These are phyloP conservation scores for Penicillium alfredii DNA, from an alignment of 495 filamentous ascomycete species.

Conservation along the genomic window DNA sequence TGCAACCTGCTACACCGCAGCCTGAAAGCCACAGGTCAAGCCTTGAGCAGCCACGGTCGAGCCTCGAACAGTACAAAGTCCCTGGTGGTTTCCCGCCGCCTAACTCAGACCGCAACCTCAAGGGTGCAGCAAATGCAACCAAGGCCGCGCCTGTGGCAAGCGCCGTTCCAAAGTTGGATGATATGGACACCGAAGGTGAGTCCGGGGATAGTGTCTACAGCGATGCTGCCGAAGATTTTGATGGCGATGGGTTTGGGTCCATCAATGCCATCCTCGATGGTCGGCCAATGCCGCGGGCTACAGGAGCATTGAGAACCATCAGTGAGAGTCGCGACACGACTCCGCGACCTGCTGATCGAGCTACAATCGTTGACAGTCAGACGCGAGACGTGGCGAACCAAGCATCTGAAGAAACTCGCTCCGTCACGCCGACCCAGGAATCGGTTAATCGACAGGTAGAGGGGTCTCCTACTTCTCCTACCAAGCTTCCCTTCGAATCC, in stretches of 20 bases:
- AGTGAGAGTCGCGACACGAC: slow-evolving; percentile 21
- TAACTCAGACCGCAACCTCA: slow-evolving; percentile 19
- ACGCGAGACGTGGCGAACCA: slow-evolving; percentile 11
- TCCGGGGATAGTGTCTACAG: slow-evolving; percentile 69
- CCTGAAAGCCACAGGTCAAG: slow-evolving; percentile 20
- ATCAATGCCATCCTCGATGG: slow-evolving; percentile 78
- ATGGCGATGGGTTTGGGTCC: slow-evolving; percentile 73
- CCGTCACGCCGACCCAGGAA: slow-evolving; percentile 18
- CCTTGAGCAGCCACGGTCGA: slow-evolving; percentile 34
- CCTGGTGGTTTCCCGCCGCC: slow-evolving; percentile 35
- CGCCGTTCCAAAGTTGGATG: slow-evolving; percentile 13
- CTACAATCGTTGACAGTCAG: slow-evolving; percentile 10
- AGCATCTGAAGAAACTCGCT: slow-evolving; percentile 19
- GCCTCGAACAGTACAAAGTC: slow-evolving; percentile 30
- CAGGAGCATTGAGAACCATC: slow-evolving; percentile 3
- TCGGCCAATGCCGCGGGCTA: slow-evolving; percentile 22
- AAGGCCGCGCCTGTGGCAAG: slow-evolving; percentile 7
- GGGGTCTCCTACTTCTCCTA: slow-evolving; percentile 15
- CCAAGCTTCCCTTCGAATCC: slow-evolving; percentile 16
- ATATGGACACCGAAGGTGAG: slow-evolving; percentile 43
- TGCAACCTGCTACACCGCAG: slow-evolving; percentile 23
- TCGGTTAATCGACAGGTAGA: slow-evolving; percentile 10
- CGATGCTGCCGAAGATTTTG: slow-evolving; percentile 77
- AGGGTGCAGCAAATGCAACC: slow-evolving; percentile 4
- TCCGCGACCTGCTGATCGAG: slow-evolving; percentile 10